A percentile compares a stretch with the other conserved stretches of the same genome.
Evolutionary conservation across 2,329 filamentous ascomycete species (phyloP).

Genomic region (Trichoderma citrinoviride): DNA sequence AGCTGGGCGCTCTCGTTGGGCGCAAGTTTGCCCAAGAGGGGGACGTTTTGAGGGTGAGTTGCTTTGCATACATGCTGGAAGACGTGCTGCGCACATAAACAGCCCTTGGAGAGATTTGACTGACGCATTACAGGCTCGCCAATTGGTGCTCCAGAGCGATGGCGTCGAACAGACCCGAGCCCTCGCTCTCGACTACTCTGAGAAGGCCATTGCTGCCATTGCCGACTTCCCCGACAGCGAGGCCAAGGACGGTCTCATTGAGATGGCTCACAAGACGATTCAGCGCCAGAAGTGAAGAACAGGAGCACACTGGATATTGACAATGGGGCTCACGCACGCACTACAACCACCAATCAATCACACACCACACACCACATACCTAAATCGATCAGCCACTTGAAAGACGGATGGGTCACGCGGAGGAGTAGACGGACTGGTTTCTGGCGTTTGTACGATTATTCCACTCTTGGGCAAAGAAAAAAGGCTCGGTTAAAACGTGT

Average conservation of each 20-base stretch:
- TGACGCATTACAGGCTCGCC: conserved; percentile 63
- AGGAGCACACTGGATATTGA: too few species aligned
- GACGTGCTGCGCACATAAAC: neutral
- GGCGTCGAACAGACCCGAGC: conserved; percentile 90
- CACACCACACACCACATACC: neutral
- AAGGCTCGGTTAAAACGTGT: neutral
- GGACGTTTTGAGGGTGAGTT: conserved; percentile 76
- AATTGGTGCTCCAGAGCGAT: conserved; percentile 77
- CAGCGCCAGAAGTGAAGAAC: conserved; percentile 72
- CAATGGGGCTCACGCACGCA: too few species aligned
- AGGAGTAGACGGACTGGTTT: neutral
- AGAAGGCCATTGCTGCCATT: conserved; percentile 84
- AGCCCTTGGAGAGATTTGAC: neutral
- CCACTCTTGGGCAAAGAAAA: conserved; percentile 5
- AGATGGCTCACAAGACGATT: conserved; percentile 93
- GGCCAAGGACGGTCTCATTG: conserved; percentile 83
- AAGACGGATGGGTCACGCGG: neutral
- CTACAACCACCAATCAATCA: conserved; percentile 26
- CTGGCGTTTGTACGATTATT: conserved; percentile 18
- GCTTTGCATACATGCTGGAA: neutral
- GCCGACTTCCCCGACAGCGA: conserved; percentile 86
- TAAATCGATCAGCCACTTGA: neutral
- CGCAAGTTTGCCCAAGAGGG: conserved; percentile 83
- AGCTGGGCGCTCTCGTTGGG: conserved; percentile 83
- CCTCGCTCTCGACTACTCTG: conserved; percentile 84